A percentile compares a stretch with the other conserved stretches of the same genome.
phyloP scores from a whole-genome alignment of 2,329 filamentous ascomycete species.

The Tolypocladium pustulatum region DNA sequence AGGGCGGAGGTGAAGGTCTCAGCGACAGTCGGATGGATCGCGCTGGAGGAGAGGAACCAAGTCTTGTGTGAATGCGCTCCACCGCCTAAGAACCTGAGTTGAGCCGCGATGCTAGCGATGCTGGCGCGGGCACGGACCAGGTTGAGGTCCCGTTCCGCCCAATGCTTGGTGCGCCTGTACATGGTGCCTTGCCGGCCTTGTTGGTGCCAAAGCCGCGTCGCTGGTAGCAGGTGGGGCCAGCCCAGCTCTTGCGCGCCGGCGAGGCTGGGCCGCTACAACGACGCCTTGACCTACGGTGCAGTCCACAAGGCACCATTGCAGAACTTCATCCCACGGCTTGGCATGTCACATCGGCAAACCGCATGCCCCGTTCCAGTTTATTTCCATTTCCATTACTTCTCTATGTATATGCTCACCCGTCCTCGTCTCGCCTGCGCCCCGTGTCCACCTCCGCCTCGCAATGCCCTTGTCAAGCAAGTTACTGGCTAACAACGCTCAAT shows the following conservation, averaged over 20 bases:
- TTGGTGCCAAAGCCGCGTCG: not conserved
- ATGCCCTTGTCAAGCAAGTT: not conserved
- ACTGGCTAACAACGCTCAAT: conserved; percentile 6
- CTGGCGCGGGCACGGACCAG: not conserved
- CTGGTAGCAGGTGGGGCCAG: not conserved
- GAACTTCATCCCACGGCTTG: too few relatives aligned
- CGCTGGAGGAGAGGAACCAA: not conserved
- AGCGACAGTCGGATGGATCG: not conserved
- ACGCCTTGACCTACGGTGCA: too few relatives aligned
- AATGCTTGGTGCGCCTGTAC: not conserved
- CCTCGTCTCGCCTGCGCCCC: not conserved
- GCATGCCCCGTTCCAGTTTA: not conserved
- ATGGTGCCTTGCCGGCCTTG: not conserved
- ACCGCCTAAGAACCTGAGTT: not conserved
- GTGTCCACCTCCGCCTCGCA: not conserved
- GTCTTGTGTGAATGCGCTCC: conserved; percentile 1
- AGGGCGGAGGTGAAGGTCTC: not conserved
- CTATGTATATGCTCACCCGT: not conserved
- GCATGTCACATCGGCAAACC: not conserved
- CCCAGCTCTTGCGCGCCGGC: not conserved
- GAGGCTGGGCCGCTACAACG: not conserved
- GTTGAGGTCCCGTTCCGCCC: not conserved
- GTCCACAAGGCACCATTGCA: too few relatives aligned
- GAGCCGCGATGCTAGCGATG: not conserved
- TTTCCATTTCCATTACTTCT: not conserved